A percentile compares a stretch with the other conserved stretches of the same genome.
Conservation (phyloP, 2,329 filamentous ascomycete genomes). For the Claviceps purpurea region DNA sequence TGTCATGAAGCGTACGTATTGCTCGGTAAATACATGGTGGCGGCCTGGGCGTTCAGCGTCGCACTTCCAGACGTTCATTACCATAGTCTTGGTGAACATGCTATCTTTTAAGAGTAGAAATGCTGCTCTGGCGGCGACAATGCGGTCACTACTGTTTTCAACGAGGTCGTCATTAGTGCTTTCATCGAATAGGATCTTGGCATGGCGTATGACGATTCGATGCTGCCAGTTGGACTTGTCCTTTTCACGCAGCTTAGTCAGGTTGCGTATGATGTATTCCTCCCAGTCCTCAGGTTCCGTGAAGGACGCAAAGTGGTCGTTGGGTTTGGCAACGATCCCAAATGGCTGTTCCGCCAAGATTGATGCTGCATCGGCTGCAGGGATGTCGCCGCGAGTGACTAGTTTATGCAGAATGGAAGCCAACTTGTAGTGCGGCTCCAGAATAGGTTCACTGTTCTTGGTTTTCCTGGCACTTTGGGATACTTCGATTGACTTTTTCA, state of each 20-base stretch:
- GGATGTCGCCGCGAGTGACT: conserved; percentile 40
- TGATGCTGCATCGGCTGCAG: conserved; percentile 33
- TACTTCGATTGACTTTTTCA: conserved; percentile 38
- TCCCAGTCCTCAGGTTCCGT: conserved; percentile 45
- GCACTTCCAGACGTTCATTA: conserved; percentile 88
- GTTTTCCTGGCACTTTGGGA: conserved; percentile 40
- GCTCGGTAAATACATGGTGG: conserved; percentile 83
- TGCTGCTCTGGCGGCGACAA: conserved; percentile 61
- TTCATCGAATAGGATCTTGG: conserved; percentile 39
- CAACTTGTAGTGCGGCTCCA: conserved; percentile 90
- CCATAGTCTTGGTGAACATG: conserved; percentile 88
- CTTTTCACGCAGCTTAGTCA: conserved; percentile 45
- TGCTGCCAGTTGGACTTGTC: conserved; percentile 96
- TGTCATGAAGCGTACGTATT: conserved; percentile 74
- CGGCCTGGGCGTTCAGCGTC: conserved; percentile 72
- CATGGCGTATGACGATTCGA: conserved; percentile 68
- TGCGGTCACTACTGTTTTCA: conserved; percentile 22
- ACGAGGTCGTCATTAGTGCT: conserved; percentile 19
- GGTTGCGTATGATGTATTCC: conserved; percentile 36
- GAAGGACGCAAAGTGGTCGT: conserved; percentile 22
- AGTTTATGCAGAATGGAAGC: conserved; percentile 73
- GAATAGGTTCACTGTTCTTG: conserved; percentile 56
- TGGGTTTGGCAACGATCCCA: conserved; percentile 22
- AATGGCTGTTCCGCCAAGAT: conserved; percentile 45
- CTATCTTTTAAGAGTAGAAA: conserved; percentile 60